Conservation (phyloP, 2,329 filamentous ascomycete genomes). For the Mycocentrospora acerina region DNA sequence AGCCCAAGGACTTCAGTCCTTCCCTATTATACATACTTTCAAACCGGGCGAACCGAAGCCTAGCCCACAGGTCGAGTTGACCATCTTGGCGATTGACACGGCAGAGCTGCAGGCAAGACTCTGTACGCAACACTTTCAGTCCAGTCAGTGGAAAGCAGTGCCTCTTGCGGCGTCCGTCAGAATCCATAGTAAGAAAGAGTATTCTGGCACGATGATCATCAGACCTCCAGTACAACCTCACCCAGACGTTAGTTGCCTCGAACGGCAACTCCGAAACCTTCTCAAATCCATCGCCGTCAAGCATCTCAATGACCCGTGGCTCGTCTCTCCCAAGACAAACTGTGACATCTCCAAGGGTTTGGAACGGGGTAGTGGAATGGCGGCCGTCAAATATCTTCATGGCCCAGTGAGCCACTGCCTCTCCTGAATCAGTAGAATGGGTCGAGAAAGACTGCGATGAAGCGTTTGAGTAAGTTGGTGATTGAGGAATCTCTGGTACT, state of each 20-base stretch:
- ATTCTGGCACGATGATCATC: constrained; percentile 56
- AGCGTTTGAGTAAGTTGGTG: constrained; percentile 46
- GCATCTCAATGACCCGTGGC: constrained; percentile 34
- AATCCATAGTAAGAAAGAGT: constrained; percentile 51
- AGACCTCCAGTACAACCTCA: constrained; percentile 55
- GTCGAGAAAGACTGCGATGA: constrained; percentile 45
- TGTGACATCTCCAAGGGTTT: constrained; percentile 32
- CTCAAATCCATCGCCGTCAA: constrained; percentile 45
- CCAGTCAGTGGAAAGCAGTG: constrained; percentile 55
- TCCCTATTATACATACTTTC: constrained; percentile 47
- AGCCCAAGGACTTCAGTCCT: background rate
- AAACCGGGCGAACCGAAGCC: constrained; percentile 56
- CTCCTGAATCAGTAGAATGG: constrained; percentile 36
- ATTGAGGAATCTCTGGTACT: constrained; percentile 43
- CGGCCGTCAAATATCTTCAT: constrained; percentile 47
- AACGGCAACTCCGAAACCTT: constrained; percentile 49
- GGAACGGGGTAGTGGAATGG: constrained; percentile 42
- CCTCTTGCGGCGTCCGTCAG: constrained; percentile 41
- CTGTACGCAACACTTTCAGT: constrained; percentile 45
- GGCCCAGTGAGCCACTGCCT: constrained; percentile 45
- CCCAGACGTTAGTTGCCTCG: constrained; percentile 48
- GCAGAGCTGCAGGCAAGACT: constrained; percentile 45
- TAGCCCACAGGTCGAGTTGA: constrained; percentile 54
- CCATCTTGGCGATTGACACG: constrained; percentile 43
- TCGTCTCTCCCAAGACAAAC: constrained; percentile 41